Conservation (phyloP, 2,329 filamentous ascomycete species). For the Hymenoscyphus fructigenus region DNA sequence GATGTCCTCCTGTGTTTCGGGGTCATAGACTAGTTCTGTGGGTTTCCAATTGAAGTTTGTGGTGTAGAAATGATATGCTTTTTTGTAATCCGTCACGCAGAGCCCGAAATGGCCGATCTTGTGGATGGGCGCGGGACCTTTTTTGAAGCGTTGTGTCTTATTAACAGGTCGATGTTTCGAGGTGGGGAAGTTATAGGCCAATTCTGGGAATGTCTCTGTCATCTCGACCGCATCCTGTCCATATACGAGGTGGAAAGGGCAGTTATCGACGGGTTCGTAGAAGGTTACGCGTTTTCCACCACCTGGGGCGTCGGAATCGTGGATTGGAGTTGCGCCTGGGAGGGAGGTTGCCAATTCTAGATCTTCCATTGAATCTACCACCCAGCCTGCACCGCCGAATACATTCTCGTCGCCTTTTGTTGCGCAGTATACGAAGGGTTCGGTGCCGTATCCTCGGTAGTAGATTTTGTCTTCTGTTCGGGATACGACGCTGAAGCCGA, state of each 20-base stretch:
- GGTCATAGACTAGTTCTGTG: conserved; percentile 41
- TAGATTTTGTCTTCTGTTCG: conserved; percentile 46
- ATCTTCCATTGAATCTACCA: conserved; percentile 56
- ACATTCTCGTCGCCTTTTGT: conserved; percentile 46
- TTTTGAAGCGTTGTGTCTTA: conserved; percentile 52
- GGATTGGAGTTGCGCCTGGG: conserved; percentile 46
- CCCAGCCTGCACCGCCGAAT: conserved; percentile 59
- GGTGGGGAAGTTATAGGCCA: conserved; percentile 49
- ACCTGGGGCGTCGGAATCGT: conserved; percentile 54
- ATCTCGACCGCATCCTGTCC: conserved; percentile 48
- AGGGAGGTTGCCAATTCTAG: conserved; percentile 51
- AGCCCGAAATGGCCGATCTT: conserved; percentile 57
- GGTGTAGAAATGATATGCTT: conserved; percentile 50
- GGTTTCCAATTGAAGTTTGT: conserved; percentile 51
- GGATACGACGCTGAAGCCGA: conserved; percentile 22
- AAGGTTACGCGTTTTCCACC: conserved; percentile 53
- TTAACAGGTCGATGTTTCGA: conserved; percentile 50
- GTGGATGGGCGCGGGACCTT: conserved; percentile 49
- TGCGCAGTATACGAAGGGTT: conserved; percentile 59
- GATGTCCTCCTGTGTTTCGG: conserved; percentile 37
- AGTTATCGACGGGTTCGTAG: conserved; percentile 52
- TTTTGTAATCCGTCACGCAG: conserved; percentile 51
- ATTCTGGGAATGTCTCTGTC: conserved; percentile 40
- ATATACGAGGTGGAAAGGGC: conserved; percentile 56
- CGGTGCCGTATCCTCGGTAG: conserved; percentile 60